A percentile compares a stretch with the other conserved stretches of the same genome.
Evolutionary conservation across 768 basidiomycete species (phyloP).

Genomic region (Suillus occidentalis): DNA sequence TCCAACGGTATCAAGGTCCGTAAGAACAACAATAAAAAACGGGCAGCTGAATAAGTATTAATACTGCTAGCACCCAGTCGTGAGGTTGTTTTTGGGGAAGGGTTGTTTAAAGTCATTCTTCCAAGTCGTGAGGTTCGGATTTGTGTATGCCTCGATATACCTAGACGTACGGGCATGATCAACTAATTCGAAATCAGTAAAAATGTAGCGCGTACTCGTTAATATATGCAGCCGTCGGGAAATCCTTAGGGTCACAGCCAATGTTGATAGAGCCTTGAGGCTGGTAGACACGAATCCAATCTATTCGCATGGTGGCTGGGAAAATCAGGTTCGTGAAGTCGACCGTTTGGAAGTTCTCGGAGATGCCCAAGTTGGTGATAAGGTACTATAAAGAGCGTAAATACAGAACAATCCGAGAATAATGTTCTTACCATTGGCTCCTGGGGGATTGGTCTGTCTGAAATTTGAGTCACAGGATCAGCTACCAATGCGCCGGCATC

Average conservation of each 20-base stretch:
- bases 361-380: slow-evolving; percentile 84
- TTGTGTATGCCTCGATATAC: slow-evolving; percentile 73
- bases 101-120: slow-evolving; percentile 57
- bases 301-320: slow-evolving; percentile 73
- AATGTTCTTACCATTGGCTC: slow-evolving; percentile 72
- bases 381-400: slow-evolving; percentile 55
- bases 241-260: slow-evolving; percentile 79
- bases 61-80: slow-evolving; percentile 52
- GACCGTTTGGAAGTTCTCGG: slow-evolving; percentile 72
- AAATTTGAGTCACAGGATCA: slow-evolving; percentile 56
- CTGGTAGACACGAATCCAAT: slow-evolving; percentile 93
- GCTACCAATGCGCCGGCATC: slow-evolving; percentile 61
- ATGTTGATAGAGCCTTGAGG: slow-evolving; percentile 65
- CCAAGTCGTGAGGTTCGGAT: slow-evolving; percentile 83
- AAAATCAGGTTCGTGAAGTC: slow-evolving; percentile 72
- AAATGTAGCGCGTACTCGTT: slow-evolving; percentile 48
- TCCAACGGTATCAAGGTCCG: slow-evolving; percentile 1
- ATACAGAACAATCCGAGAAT: neutral
- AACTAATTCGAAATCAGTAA: neutral
- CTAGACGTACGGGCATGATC: slow-evolving; percentile 22
- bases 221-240: slow-evolving; percentile 85
- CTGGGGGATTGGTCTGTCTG: slow-evolving; percentile 68
- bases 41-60: neutral
- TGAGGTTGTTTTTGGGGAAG: slow-evolving; percentile 66
- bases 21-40: slow-evolving; percentile 9